Evolutionary conservation across 257 asterid species (phyloP), one percentile per base, ranked within the genome.

Genomic region (Pogostemon cablin): DNA sequence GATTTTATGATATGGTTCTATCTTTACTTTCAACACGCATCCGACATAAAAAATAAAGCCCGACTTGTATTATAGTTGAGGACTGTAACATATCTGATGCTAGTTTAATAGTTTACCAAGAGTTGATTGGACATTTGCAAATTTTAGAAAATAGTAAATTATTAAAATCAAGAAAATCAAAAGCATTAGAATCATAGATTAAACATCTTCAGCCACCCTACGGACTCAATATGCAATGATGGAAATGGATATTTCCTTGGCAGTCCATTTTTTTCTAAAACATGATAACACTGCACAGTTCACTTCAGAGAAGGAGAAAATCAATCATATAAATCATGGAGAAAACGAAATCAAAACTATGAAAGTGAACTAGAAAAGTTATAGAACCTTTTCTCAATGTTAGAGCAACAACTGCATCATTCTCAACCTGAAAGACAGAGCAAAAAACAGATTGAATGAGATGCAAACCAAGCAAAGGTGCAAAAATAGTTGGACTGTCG

Each of bases 301-400:
- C 55, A 67, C 43, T 67, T 70, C 2, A 7, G 12, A 42, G 55
- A 7, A 59, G 17, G 48, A 64, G 55, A 66, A 25, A 62, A 17
- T 43, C 58, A 15, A 67, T 72, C 47, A 34, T 48, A 69, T 39
- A 48, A 50, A 66, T 72, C 61, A 73, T 3, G 25, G 62, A 4
- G 7, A 65, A n/a, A 59, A 54, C 53, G 20, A 67, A 4, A 50
- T 7, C 9, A 62, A 9, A 32, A 67, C 65, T 62, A 62, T 0
- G 40, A 73, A 32, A 9, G 63, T 71, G 68, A 52, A 32, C 12
- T 32, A 44, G 50, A 64, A 63, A 63, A 67, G 68, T 64, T 55
- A 69, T 3, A 64, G 67, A 78, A 91, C 98, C 98, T 93, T 93
- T 91, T 87, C 97, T 82, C 84, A 93, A 77, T 75, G 95, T 87